Evolutionary conservation across 2,329 filamentous ascomycete genomes (phyloP), one percentile per base, ranked within the genome.

Genomic region (Epichloe typhina): DNA sequence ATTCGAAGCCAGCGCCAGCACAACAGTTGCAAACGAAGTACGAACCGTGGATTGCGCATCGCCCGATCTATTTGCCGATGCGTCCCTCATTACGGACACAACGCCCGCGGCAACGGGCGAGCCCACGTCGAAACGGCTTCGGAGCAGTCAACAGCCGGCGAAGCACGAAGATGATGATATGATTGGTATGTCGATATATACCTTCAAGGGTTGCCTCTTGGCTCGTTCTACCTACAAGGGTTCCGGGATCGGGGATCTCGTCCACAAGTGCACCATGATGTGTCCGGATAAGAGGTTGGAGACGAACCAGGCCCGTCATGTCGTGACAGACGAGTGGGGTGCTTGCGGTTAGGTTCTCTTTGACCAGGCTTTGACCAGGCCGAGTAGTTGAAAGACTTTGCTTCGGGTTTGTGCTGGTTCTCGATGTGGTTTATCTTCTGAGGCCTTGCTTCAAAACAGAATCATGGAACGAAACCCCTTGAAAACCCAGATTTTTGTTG

Each of bases 171-270:
- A 33, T 2, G 38, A 38, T 5, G 13, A 47, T 2, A 21, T 55
- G 41, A 23, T 53, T 38, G 50, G 47, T 11, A 35, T 53, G 39
- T 51, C 47, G 9, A 43, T 55, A 21, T 56, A 54, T 41, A 51
- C 49, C 3, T 19, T 52, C 8, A 31, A 41, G 12, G 53, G 53
- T 3, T 57, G 56, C 36, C 36, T 57, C 12, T 52, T 54, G 52
- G 31, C 54, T 4, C 47, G 50, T 15, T 45, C 47, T 12, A 42
- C 50, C 7, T 55, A 52, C 40, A 49, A 45, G 15, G 45, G 39
- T 17, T n/a, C 4, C 0, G 47, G 36, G 5, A n/a, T 26, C 8
- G 46, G 50, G 5, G 23, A 40, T 12, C 2, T 50, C 33, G 13
- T 35, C 4, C 50, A 49, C 31, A 38, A 42, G 15, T 57, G 56